phyloP scores from a whole-genome alignment of 108 stramenopile species.

The Nitzschia sp. region DNA sequence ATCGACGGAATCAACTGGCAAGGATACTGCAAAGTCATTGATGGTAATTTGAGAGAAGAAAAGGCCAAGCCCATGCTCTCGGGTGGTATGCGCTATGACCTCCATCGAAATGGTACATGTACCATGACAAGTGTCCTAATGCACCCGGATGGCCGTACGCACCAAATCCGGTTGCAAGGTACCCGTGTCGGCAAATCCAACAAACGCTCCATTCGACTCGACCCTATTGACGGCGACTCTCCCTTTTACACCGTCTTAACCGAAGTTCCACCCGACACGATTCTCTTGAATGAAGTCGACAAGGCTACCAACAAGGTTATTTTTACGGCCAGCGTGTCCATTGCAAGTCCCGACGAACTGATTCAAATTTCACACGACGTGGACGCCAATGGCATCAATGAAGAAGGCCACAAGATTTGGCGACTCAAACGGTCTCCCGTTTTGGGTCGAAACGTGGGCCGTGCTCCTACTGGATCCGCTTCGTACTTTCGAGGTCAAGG shows the following conservation, averaged over 20 bases:
- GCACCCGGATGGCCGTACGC: slow-evolving; percentile 4
- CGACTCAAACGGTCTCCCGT: background rate
- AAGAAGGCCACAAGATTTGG: slow-evolving; percentile 2
- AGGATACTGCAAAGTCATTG: background rate
- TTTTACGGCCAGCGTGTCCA: slow-evolving; percentile 33
- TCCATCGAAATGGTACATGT: slow-evolving; percentile 9
- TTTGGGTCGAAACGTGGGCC: background rate
- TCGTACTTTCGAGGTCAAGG: background rate
- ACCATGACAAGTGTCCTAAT: slow-evolving; percentile 7
- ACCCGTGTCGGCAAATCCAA: slow-evolving; percentile 13
- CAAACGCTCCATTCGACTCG: slow-evolving; percentile 4
- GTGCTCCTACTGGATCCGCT: background rate
- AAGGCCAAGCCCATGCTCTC: background rate
- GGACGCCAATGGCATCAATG: background rate
- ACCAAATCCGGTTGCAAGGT: slow-evolving; percentile 4
- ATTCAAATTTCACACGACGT: slow-evolving; percentile 32
- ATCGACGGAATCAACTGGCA: slow-evolving; percentile 5
- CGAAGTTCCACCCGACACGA: slow-evolving; percentile 35
- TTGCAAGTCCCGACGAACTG: slow-evolving; percentile 19
- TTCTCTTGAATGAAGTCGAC: slow-evolving; percentile 37
- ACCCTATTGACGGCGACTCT: background rate
- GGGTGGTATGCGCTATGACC: slow-evolving; percentile 3
- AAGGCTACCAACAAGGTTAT: slow-evolving; percentile 28
- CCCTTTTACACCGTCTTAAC: slow-evolving; percentile 30
- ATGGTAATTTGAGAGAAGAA: background rate